Percentiles rank a stretch among this genome's conserved stretches.
These are phyloP conservation scores for Lactifluus subvellereus DNA, from an alignment of 768 basidiomycete species.

Conservation along the genomic window DNA sequence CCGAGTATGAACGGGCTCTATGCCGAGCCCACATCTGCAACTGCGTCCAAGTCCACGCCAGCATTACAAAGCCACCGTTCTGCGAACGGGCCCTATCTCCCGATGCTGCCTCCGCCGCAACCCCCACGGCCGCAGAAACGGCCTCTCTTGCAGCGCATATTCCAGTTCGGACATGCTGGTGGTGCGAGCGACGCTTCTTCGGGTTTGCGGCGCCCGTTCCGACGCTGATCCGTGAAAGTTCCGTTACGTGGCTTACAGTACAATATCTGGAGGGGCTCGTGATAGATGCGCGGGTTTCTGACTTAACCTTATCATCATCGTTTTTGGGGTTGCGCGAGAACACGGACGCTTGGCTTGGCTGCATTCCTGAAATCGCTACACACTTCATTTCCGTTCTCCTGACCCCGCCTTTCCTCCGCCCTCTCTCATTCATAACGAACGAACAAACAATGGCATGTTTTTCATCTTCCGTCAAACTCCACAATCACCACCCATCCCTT, in stretches of 20 bases:
- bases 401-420: constrained; percentile 1
- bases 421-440: neutral
- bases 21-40: constrained; percentile 13
- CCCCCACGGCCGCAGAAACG: constrained; percentile 17
- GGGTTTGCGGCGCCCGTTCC: constrained; percentile 3
- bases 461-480: constrained; percentile 4
- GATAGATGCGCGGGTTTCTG: neutral
- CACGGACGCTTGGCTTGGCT: constrained; percentile 10
- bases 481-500: neutral
- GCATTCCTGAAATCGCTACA: constrained; percentile 7
- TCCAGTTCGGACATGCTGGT: constrained; percentile 10
- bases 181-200: neutral
- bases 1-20: constrained; percentile 11
- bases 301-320: constrained; percentile 12
- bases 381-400: constrained; percentile 16
- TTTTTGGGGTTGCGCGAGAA: constrained; percentile 5
- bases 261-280: constrained; percentile 4
- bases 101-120: neutral
- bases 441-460: constrained; percentile 4
- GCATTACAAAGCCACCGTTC: constrained; percentile 12
- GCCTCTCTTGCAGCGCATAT: constrained; percentile 21
- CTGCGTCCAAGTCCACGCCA: constrained; percentile 16
- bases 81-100: neutral
- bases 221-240: neutral
- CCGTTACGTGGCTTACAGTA: neutral